Percentiles rank a stretch among this genome's conserved stretches.
These are phyloP conservation scores for Fusarium nisikadoi DNA, from an alignment of 2,329 filamentous ascomycete genomes.

Conservation along the genomic window DNA sequence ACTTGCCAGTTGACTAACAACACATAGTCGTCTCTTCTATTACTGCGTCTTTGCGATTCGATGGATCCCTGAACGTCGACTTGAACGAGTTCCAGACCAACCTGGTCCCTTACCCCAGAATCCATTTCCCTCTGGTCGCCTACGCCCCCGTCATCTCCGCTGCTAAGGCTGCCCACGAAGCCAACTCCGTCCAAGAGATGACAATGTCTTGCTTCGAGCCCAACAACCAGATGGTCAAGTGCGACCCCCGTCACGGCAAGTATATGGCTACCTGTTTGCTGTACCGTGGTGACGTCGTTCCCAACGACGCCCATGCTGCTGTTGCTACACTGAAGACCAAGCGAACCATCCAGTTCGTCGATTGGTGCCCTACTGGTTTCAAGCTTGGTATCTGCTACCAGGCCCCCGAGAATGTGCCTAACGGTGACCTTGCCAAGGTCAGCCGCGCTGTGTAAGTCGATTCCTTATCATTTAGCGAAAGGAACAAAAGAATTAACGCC, in stretches of 20 bases:
- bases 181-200: slow-evolving; percentile 98
- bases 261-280: slow-evolving; percentile 99
- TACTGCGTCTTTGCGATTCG: slow-evolving; percentile 97
- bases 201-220: slow-evolving; percentile 99
- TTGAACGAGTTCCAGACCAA: slow-evolving; percentile 99
- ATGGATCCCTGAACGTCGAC: slow-evolving; percentile 98
- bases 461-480: too few relatives aligned
- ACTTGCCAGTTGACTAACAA: slow-evolving; percentile 33
- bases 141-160: slow-evolving; percentile 95
- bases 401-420: slow-evolving; percentile 93
- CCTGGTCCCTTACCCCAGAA: slow-evolving; percentile 97
- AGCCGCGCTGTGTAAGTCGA: slow-evolving; percentile 92
- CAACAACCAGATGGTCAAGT: slow-evolving; percentile 99
- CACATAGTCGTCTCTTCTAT: slow-evolving; percentile 91
- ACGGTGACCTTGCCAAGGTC: slow-evolving; percentile 97
- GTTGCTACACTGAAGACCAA: slow-evolving; percentile 99
- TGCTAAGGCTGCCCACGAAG: slow-evolving; percentile 95
- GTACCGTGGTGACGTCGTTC: slow-evolving; percentile 98
- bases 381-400: slow-evolving; percentile 99
- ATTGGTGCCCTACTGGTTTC: slow-evolving; percentile 99
- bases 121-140: slow-evolving; percentile 98
- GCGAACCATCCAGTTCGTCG: slow-evolving; percentile 98
- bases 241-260: slow-evolving; percentile 97
- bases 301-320: slow-evolving; percentile 92
- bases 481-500: not conserved